Evolutionary conservation across 2,329 filamentous ascomycete genomes (phyloP).

Genomic region (Ophiostoma piceae): DNA sequence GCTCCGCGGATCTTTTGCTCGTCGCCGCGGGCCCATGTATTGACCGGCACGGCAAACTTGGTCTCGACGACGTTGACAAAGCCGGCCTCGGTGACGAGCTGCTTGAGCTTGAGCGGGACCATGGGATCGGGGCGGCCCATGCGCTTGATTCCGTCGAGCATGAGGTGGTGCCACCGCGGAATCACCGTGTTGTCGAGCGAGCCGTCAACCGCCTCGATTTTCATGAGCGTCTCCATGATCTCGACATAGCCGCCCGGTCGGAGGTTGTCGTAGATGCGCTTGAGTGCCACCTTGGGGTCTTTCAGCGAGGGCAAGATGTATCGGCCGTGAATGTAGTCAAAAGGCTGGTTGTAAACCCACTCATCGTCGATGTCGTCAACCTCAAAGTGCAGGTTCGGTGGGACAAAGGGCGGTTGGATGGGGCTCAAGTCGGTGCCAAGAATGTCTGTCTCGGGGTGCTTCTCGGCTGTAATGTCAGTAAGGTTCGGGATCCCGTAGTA

Average conservation of each 20-base stretch:
- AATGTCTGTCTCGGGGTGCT: background rate
- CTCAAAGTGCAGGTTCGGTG: background rate
- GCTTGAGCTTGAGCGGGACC: background rate
- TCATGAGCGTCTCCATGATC: constrained; percentile 33
- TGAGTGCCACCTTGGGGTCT: constrained; percentile 30
- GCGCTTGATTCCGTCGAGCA: background rate
- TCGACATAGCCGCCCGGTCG: constrained; percentile 42
- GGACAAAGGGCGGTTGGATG: constrained; percentile 2
- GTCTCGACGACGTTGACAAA: constrained; percentile 28
- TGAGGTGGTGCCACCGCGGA: background rate
- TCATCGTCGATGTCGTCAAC: background rate
- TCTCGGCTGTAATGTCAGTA: background rate
- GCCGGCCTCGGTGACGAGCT: background rate
- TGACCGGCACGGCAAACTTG: constrained; percentile 33
- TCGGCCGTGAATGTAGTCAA: constrained; percentile 47
- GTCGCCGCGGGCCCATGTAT: constrained; percentile 33
- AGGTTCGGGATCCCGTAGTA: too few relatives aligned
- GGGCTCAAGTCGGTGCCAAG: constrained; percentile 1
- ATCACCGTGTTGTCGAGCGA: constrained; percentile 33
- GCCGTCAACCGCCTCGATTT: constrained; percentile 30
- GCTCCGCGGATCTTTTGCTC: constrained; percentile 30
- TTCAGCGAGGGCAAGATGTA: constrained; percentile 25
- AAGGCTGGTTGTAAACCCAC: background rate
- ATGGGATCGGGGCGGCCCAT: background rate
- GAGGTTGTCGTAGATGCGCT: constrained; percentile 41